Evolutionary conservation across 2,329 filamentous ascomycete species (phyloP), one percentile per base, ranked within the genome.

Genomic region (Ascomycota sp.): DNA sequence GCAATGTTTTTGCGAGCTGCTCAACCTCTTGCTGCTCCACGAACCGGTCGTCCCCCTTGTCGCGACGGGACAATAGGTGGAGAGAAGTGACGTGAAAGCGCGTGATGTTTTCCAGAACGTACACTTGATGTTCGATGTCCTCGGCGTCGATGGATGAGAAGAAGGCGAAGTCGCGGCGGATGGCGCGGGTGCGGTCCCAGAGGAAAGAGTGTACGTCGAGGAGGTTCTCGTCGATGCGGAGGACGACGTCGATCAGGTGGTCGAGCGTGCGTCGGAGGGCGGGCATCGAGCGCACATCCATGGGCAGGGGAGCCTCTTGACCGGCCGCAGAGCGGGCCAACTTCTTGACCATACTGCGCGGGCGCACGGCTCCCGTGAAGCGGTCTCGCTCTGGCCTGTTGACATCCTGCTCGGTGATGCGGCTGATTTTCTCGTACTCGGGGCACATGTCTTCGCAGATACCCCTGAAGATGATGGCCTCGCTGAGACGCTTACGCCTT

Each of bases 361-460:
- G 62, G 13, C 56, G 53, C 4, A 67, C 55, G 40, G 62, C 58
- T 13, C 49, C 45, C 2, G 55, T 61, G 21, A 42, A 39, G 2
- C 49, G 37, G 32, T 57, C 55, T 40, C 66, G 71, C 41, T 75
- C 70, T 6, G 64, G 55, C 6, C 50, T 50, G 37, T 65, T 61
- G 15, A 72, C 59, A 35, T 75, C 66, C 39, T 59, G 54, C 43
- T 75, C 68, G 28, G 63, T 63, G 32, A 76, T 74, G 35, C 71
- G 60, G 29, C 59, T 65, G 22, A 73, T 61, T 44, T 65, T 66
- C 43, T 77, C 72, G 45, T 65, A 75, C 36, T 74, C 66, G 5
- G 72, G 72, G 35, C 72, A 77, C 71, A 75, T 76, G 19, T 73
- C 66, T 40, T 75, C 67, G 40, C 70, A 75, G 27, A 71, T 73